Base-by-base conservation (phyloP, 2,329 filamentous ascomycete genomes). In the Capronia coronata region DNA sequence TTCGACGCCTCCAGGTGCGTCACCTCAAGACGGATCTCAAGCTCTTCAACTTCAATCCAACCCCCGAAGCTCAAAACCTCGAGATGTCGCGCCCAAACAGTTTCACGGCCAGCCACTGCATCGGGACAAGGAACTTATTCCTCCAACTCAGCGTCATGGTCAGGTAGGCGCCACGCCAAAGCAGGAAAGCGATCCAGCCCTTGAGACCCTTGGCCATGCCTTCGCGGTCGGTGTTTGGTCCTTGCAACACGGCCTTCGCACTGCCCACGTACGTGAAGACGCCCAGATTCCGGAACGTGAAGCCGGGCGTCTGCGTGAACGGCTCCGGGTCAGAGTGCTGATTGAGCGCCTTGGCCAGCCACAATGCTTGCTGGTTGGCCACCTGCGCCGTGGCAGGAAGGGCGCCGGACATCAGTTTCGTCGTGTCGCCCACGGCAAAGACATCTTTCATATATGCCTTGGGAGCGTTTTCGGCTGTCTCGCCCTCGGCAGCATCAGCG, bases 361-460 rank as follows among this genome's bases (percentile, higher is more conserved):
- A 81, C 19, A 70, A 67, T 0, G 78, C 77, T 61, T 81, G 77
- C 59, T 82, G 79, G 13, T 70, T 72, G 0, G 78, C 76, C 0
- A 79, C 77, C 62, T 80, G 78, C 2, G 78, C 78, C 0, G 78
- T 82, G 0, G 78, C 76, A 0, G 78, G 78, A 1, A 69, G 77
- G 0, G 67, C 63, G 1, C 73, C 74, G 2, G 65, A 71, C 60
- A 78, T 76, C 1, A 74, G 65, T 27, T 54, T 55, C 0, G 75
- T 76, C 55, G 77, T 80, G 64, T 81, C 79, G 14, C 78, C 79
- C 7, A 78, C 60, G 1, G 75, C 68, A 46, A 71, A 78, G 43
- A 81, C 77, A 51, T 80, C 75, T 14, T 71, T 65, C 35, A 79
- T 65, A 2, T 74, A 67, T 1, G 70, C 73, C 45, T 67, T 65